A percentile compares a stretch with the other conserved stretches of the same genome.
phyloP scores from a whole-genome alignment of 495 filamentous ascomycete genomes.

The Aspergillus panamensis region DNA sequence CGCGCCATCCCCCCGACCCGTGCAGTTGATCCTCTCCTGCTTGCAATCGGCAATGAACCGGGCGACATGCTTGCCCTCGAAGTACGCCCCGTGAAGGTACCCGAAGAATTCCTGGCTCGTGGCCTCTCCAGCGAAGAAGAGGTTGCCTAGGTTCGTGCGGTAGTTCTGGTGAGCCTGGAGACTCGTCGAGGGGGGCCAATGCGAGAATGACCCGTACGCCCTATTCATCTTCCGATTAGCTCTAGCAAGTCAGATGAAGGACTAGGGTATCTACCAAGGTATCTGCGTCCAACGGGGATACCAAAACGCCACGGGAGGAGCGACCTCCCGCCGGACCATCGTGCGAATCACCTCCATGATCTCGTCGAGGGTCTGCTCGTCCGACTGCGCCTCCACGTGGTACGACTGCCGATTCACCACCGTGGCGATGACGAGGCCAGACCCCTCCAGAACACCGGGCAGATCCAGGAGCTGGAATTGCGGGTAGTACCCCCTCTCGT shows the following conservation, averaged over 20 bases:
- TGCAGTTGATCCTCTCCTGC: not conserved
- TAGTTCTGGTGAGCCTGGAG: constrained; percentile 67
- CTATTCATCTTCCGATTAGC: too few species aligned
- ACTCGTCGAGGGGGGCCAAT: constrained; percentile 64
- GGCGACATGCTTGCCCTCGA: constrained; percentile 42
- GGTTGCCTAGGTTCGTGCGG: constrained; percentile 56
- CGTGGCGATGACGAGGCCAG: constrained; percentile 66
- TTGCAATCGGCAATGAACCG: not conserved
- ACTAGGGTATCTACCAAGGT: constrained; percentile 50
- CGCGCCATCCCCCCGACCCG: not conserved
- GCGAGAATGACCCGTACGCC: constrained; percentile 64
- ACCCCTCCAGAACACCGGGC: constrained; percentile 57
- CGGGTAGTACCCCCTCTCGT: constrained; percentile 63
- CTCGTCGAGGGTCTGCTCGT: constrained; percentile 57
- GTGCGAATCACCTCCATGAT: constrained; percentile 56
- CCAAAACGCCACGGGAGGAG: constrained; percentile 66
- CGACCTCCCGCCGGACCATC: constrained; percentile 63
- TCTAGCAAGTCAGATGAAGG: too few species aligned
- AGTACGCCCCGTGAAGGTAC: constrained; percentile 65
- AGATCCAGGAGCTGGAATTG: constrained; percentile 63
- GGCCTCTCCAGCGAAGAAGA: constrained; percentile 73
- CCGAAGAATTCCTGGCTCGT: constrained; percentile 67
- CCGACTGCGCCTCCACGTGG: constrained; percentile 57
- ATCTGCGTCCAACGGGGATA: constrained; percentile 66
- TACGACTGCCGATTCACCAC: constrained; percentile 59